Evolutionary conservation across 345 rosid genomes (phyloP), one percentile per base, ranked within the genome.

Genomic region (Erysimum cheiranthoides): DNA sequence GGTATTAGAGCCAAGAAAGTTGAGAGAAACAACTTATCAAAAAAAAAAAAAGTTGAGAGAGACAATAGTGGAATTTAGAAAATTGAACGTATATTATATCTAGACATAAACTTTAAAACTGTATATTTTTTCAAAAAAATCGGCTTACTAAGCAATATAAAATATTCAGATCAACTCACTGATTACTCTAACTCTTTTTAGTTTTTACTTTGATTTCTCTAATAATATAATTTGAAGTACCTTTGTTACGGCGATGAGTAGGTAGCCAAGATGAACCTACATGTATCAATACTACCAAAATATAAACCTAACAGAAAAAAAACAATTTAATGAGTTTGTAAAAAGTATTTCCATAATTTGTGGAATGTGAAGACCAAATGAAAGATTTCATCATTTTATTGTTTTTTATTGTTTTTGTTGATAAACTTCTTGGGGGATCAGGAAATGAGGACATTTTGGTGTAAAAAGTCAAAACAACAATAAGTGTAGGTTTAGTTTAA

Each of bases 191-290:
- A 46, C 56, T 21, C 21, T 21, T n/a, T n/a, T n/a, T n/a, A n/a
- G n/a, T n/a, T n/a, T n/a, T 30, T 31, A 54, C 60, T 54, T 54
- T 57, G 61, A 4, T 34, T 32, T n/a, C 3, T 34, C 8, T 2
- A 58, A 34, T 58, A 16, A 58, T 6, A 10, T 36, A 35, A 36
- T 3, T 35, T 36, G 64, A 14, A 56, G 12, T 35, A 53, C 31
- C 51, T 74, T 43, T 57, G 25, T 17, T 51, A 32, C n/a, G 53
- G 14, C 3, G 38, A 63, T 53, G 38, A 56, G 76, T 77, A 63
- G 80, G 76, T 77, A 56, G 72, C 76, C 80, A 71, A 77, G 46
- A 71, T 38, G 46, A 77, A 77, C 71, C 80, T 61, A 77, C 60
- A 70, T 70, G 60, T 70, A 70, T 63, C 76, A 56, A 31, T 30